Evolutionary conservation across 2,329 filamentous ascomycete genomes (phyloP), one percentile per base, ranked within the genome.

Genomic region (Amauroascus niger): DNA sequence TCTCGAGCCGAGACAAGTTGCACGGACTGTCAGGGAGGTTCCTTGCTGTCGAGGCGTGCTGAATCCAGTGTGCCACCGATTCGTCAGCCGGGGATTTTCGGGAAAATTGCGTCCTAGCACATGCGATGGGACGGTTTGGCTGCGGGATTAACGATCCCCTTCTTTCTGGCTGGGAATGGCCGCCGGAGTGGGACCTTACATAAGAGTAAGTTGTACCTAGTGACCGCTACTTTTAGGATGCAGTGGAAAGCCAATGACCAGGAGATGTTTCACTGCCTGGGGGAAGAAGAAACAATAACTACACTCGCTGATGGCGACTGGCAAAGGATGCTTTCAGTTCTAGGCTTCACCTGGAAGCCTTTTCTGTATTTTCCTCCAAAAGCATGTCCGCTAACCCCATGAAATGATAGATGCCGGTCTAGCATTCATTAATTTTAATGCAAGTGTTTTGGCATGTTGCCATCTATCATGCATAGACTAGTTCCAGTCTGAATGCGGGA

Each of bases 151-250:
- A 24, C 28, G 32, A 16, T 24, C 14, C 18, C 13, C 13, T 41
- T 41, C 13, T n/a, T n/a, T 11, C 16, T 22, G 16, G 39, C 39
- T 22, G 11, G 39, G 35, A 22, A 35, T 35, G 44, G 28, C 22
- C 24, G n/a, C n/a, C n/a, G n/a, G 22, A 18, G 39, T 44, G 49
- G 49, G 49, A 52, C 40, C 39, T 52, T 33, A 35, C 49, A 44
- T 43, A 6, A 2, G 8, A 18, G 24, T n/a, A n/a, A n/a, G n/a
- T n/a, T n/a, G n/a, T n/a, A n/a, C n/a, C n/a, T n/a, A 30, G 26
- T 30, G 26, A 30, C 26, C 26, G 26, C 26, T 8, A 22, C 47
- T 39, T 13, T 13, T 41, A 20, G 1, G 24, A 24, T 41, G 18
- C 39, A 4, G 39, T 24, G 16, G 11, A 52, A 24, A 9, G 43